These are phyloP conservation scores for Syzygium grande DNA, from an alignment of 345 rosid genomes.

Conservation along the genomic window DNA sequence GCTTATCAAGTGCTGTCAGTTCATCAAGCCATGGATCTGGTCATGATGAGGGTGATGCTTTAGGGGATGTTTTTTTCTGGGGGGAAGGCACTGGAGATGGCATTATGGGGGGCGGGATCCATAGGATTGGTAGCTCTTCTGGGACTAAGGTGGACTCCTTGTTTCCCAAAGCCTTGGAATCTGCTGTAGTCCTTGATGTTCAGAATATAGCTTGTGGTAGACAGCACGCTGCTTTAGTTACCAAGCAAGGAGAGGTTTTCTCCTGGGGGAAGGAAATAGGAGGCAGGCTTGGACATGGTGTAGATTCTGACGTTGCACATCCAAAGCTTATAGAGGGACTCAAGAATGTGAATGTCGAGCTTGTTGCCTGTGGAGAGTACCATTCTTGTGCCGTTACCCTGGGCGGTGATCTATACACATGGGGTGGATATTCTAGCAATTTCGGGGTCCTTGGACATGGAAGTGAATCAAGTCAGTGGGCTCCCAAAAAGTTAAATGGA, in stretches of 20 bases:
- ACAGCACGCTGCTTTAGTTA: conserved; percentile 57
- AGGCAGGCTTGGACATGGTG: conserved; percentile 80
- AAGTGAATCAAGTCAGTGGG: conserved; percentile 50
- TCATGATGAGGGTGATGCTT: conserved; percentile 68
- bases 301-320: conserved; percentile 61
- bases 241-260: conserved; percentile 74
- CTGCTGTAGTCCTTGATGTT: conserved; percentile 69
- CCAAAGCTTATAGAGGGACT: conserved; percentile 66
- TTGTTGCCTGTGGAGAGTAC: conserved; percentile 69
- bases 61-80: conserved; percentile 81
- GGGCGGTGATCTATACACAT: conserved; percentile 66
- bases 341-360: conserved; percentile 50
- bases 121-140: conserved; percentile 32
- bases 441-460: conserved; percentile 73
- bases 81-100: conserved; percentile 77
- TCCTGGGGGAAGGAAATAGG: conserved; percentile 77
- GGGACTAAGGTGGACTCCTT: conserved; percentile 54
- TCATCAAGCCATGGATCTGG: conserved; percentile 84
- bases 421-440: conserved; percentile 60
- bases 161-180: conserved; percentile 61
- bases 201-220: conserved; percentile 81
- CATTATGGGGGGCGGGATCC: conserved; percentile 57
- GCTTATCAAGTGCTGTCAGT: conserved; percentile 79
- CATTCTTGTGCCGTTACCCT: conserved; percentile 75
- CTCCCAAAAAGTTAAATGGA: conserved; percentile 62